These are phyloP conservation scores for Quercus parvula DNA, from an alignment of 306 rosid genomes.

Conservation along the genomic window DNA sequence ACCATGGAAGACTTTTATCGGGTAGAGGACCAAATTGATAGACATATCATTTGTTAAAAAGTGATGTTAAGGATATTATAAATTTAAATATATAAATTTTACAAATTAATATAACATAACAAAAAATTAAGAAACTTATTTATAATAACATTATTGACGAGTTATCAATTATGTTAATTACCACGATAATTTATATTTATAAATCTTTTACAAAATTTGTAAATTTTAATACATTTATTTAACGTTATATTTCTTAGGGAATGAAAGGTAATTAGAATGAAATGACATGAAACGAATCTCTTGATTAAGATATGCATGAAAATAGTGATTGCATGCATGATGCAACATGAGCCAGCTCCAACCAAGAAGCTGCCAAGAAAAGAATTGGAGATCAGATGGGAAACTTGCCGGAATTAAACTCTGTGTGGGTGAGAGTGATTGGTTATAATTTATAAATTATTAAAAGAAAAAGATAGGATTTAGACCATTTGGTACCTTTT, in stretches of 20 bases:
- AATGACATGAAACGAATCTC: constrained; percentile 33
- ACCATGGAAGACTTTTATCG: not conserved
- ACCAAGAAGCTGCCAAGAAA: constrained; percentile 38
- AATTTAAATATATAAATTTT: not conserved
- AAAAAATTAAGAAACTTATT: too few species aligned
- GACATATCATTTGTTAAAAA: too few species aligned
- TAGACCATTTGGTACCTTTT: not conserved
- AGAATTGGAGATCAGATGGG: constrained; percentile 9
- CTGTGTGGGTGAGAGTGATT: constrained; percentile 14
- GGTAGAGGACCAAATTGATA: too few species aligned
- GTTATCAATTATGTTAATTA: too few species aligned
- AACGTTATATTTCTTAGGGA: constrained; percentile 18
- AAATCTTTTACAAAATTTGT: too few species aligned
- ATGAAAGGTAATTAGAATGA: constrained; percentile 34
- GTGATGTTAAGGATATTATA: too few species aligned
- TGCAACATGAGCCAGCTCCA: not conserved
- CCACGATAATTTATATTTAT: too few species aligned
- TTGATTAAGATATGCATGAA: constrained; percentile 1
- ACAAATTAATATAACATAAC: too few species aligned
- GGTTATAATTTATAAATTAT: not conserved
- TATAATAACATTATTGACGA: too few species aligned
- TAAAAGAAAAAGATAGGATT: too few species aligned
- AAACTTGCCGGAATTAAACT: constrained; percentile 23
- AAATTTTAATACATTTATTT: not conserved
- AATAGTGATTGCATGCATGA: constrained; percentile 1